These are phyloP conservation scores for Neobulgaria alba DNA, from an alignment of 2,329 filamentous ascomycete genomes.

Conservation along the genomic window DNA sequence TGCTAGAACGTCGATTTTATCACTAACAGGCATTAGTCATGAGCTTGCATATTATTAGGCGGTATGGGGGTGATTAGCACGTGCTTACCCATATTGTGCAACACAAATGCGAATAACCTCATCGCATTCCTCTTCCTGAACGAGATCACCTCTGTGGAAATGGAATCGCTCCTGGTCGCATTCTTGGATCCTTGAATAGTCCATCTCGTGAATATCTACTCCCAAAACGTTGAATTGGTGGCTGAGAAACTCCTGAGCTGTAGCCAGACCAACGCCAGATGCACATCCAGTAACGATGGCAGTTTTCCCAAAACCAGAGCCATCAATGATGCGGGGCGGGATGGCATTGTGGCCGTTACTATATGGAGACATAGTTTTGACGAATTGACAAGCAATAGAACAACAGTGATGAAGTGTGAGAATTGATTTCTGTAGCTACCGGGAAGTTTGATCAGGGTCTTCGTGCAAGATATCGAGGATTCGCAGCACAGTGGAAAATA, in stretches of 20 bases:
- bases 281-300: slow-evolving; percentile 20
- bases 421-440: too few species aligned
- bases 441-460: too few species aligned
- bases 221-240: slow-evolving; percentile 29
- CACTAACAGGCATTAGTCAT: slow-evolving; percentile 10
- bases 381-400: too few species aligned
- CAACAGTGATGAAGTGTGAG: too few species aligned
- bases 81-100: slow-evolving; percentile 21
- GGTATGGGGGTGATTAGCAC: background rate
- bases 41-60: too few species aligned
- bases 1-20: slow-evolving; percentile 34
- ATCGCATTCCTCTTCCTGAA: slow-evolving; percentile 26
- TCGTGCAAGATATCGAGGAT: too few species aligned
- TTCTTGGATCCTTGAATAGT: slow-evolving; percentile 22
- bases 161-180: slow-evolving; percentile 23
- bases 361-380: background rate
- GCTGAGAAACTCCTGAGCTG: slow-evolving; percentile 26
- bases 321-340: slow-evolving; percentile 8
- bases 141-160: slow-evolving; percentile 30
- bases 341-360: background rate
- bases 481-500: too few species aligned
- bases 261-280: slow-evolving; percentile 30
- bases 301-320: slow-evolving; percentile 13
- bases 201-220: slow-evolving; percentile 26
- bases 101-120: slow-evolving; percentile 28